phyloP scores from a whole-genome alignment of 441 rosid species.

The Theobroma grandiflorum region DNA sequence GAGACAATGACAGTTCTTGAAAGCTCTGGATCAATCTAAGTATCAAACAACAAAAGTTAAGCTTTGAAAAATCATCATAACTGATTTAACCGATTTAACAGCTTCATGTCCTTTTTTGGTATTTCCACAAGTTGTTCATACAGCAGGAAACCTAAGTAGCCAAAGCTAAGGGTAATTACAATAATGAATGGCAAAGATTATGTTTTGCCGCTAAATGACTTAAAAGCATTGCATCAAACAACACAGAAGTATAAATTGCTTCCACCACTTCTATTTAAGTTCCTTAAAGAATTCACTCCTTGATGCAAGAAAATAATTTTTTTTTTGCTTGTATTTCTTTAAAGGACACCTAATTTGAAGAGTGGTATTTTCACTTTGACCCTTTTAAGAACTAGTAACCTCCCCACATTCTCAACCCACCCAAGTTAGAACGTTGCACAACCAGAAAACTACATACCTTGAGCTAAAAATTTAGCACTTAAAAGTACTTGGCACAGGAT shows the following conservation, averaged over 20 bases:
- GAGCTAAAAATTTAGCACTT: constrained; percentile 15
- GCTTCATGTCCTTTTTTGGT: background rate
- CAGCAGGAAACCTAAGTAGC: constrained; percentile 1
- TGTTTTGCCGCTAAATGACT: background rate
- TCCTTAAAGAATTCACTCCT: background rate
- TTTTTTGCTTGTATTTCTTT: background rate
- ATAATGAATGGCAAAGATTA: background rate
- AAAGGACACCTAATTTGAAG: background rate
- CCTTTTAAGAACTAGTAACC: background rate
- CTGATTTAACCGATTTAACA: background rate
- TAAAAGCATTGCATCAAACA: constrained; percentile 7
- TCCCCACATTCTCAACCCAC: constrained; percentile 15
- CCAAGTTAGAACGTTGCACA: background rate
- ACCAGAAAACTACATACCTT: background rate
- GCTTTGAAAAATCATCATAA: constrained; percentile 13
- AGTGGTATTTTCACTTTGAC: constrained; percentile 5
- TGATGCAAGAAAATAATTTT: background rate
- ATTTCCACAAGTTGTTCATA: constrained; percentile 3
- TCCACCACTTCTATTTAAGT: background rate
- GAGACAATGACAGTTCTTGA: constrained; percentile 89
- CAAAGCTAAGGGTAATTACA: background rate
- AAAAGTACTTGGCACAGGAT: constrained; percentile 1
- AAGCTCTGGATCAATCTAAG: constrained; percentile 94
- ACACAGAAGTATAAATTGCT: background rate
- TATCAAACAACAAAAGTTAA: constrained; percentile 31